Evolutionary conservation across 768 basidiomycete species (phyloP).

Genomic region (Psilocybe cyanescens): DNA sequence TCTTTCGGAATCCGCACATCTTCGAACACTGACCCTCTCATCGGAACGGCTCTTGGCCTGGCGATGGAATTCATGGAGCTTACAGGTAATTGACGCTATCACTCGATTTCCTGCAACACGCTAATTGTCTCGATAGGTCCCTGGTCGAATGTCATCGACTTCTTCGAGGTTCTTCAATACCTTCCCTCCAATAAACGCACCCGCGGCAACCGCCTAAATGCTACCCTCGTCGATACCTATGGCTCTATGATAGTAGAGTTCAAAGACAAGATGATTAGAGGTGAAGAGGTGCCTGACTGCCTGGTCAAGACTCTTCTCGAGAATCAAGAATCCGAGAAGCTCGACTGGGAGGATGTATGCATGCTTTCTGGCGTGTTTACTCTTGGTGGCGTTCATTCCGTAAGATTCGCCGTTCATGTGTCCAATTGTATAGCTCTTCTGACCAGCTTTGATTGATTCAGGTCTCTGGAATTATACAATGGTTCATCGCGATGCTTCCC

Average conservation of each 20-base stretch:
- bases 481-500: constrained; percentile 35
- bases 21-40: constrained; percentile 37
- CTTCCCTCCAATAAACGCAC: constrained; percentile 38
- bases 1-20: constrained; percentile 45
- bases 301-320: constrained; percentile 42
- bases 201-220: constrained; percentile 41
- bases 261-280: constrained; percentile 36
- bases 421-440: neutral
- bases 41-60: constrained; percentile 37
- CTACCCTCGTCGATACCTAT: constrained; percentile 38
- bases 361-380: constrained; percentile 45
- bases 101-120: neutral
- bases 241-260: constrained; percentile 39
- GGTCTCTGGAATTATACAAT: constrained; percentile 37
- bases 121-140: constrained; percentile 40
- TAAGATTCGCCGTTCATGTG: constrained; percentile 15
- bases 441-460: constrained; percentile 2
- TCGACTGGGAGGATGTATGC: constrained; percentile 41
- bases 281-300: constrained; percentile 44
- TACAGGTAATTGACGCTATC: constrained; percentile 20
- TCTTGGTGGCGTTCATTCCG: constrained; percentile 48
- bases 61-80: constrained; percentile 45
- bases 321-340: constrained; percentile 34
- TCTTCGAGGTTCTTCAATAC: constrained; percentile 42
- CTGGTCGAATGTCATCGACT: constrained; percentile 47